Conservation (phyloP, 108 stramenopile genomes). For the Cyclotella sp. region DNA sequence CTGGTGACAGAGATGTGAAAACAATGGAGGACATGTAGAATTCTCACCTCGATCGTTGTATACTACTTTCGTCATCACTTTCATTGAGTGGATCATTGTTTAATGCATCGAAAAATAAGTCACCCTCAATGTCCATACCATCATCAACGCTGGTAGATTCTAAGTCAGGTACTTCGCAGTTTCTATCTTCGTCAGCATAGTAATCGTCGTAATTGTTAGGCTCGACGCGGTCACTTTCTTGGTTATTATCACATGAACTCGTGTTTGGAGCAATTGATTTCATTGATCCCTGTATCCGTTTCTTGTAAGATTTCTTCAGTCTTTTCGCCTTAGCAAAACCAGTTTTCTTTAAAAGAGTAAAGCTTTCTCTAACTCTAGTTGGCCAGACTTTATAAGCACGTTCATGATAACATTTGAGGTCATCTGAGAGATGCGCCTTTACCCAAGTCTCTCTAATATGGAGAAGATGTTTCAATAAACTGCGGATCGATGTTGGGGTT, state of each 20-base stretch:
- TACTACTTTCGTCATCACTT: constrained; percentile 63
- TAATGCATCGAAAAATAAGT: constrained; percentile 74
- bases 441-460: constrained; percentile 90
- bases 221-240: background rate
- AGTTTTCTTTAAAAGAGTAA: constrained; percentile 59
- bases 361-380: constrained; percentile 68
- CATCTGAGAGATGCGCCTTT: constrained; percentile 77
- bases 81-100: constrained; percentile 67
- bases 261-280: background rate
- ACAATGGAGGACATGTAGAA: background rate
- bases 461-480: constrained; percentile 85
- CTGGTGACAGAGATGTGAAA: background rate
- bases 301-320: constrained; percentile 73
- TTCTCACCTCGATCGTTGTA: constrained; percentile 13
- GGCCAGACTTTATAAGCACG: constrained; percentile 84
- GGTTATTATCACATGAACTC: background rate
- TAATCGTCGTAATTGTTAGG: background rate
- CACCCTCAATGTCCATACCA: constrained; percentile 68
- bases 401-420: constrained; percentile 74
- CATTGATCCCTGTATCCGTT: constrained; percentile 50
- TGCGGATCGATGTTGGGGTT: constrained; percentile 89
- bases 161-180: constrained; percentile 15
- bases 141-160: constrained; percentile 22
- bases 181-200: background rate
- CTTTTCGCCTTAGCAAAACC: constrained; percentile 39